phyloP scores from a whole-genome alignment of 495 filamentous ascomycete genomes.

The Podospora fimiseda region DNA sequence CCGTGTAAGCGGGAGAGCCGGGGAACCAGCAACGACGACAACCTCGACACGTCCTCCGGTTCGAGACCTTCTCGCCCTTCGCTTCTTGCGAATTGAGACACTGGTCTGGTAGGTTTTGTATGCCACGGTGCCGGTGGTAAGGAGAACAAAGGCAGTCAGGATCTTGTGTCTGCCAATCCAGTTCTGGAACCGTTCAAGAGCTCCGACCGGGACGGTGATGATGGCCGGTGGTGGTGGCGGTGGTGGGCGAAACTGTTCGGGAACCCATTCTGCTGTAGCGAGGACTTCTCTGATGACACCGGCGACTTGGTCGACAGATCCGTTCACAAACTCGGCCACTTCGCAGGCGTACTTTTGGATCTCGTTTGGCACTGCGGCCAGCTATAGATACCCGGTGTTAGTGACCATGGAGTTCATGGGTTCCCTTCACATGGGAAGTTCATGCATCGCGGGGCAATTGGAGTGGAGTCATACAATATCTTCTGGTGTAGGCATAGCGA shows the following conservation, averaged over 20 bases:
- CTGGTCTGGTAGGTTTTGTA: slow-evolving; percentile 59
- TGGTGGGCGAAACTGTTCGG: slow-evolving; percentile 57
- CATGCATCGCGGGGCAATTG: no score
- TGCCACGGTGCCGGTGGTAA: slow-evolving; percentile 62
- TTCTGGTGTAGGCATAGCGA: not conserved
- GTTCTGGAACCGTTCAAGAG: slow-evolving; percentile 35
- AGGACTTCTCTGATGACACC: slow-evolving; percentile 55
- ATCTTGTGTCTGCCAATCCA: slow-evolving; percentile 69
- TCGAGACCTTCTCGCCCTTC: slow-evolving; percentile 65
- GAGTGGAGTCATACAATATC: not conserved
- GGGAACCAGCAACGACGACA: slow-evolving; percentile 78
- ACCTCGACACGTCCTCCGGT: slow-evolving; percentile 89
- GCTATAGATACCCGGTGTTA: not conserved
- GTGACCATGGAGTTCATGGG: no score
- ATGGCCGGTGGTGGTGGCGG: slow-evolving; percentile 41
- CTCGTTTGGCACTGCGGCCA: slow-evolving; percentile 51
- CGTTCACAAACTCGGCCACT: slow-evolving; percentile 71
- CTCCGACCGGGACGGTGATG: slow-evolving; percentile 28
- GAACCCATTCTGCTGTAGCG: slow-evolving; percentile 61
- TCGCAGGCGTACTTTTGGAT: slow-evolving; percentile 38
- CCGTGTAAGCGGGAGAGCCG: slow-evolving; percentile 70
- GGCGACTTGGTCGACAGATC: slow-evolving; percentile 65
- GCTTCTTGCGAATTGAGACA: slow-evolving; percentile 53
- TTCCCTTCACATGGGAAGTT: no score
- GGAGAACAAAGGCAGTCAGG: slow-evolving; percentile 58